phyloP scores from a whole-genome alignment of 139 green algal genomes.

The Cymbomonas tetramitiformis region DNA sequence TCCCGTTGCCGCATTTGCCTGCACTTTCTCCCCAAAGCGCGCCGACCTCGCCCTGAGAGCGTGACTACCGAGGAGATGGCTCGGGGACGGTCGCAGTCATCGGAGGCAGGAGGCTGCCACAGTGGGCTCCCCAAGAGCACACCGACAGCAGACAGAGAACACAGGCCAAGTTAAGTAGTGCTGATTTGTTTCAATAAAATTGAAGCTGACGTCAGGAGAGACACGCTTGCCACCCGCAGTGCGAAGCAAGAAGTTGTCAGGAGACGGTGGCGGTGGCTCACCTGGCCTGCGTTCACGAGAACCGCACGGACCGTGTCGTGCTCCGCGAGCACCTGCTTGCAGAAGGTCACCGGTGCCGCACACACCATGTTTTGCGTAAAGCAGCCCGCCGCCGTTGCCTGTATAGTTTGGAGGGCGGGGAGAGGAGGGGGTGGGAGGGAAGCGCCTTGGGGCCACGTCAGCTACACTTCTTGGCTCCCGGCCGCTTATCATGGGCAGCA shows the following conservation, averaged over 20 bases:
- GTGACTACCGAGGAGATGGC: neutral
- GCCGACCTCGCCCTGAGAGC: neutral
- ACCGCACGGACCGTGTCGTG: slow-evolving; percentile 54
- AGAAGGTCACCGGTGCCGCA: slow-evolving; percentile 82
- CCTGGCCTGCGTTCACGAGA: slow-evolving; percentile 85
- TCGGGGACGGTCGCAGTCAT: neutral
- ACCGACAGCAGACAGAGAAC: no score
- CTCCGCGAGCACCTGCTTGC: slow-evolving; percentile 62
- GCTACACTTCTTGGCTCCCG: no score
- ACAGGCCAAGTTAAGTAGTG: no score
- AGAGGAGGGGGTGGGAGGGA: no score
- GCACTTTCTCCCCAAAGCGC: neutral
- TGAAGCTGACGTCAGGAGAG: no score
- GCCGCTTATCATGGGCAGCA: no score
- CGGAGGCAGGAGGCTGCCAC: slow-evolving; percentile 4
- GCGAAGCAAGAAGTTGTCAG: slow-evolving; percentile 11
- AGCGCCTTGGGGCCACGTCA: no score
- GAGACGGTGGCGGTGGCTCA: no score
- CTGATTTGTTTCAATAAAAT: no score
- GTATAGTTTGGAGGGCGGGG: no score
- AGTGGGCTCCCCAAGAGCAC: neutral
- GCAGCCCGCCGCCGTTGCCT: slow-evolving; percentile 40
- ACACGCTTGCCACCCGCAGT: neutral
- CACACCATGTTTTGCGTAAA: slow-evolving; percentile 95
- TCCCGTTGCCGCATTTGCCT: slow-evolving; percentile 63